Evolutionary conservation across 2,329 filamentous ascomycete species (phyloP).

Genomic region (Hortaea sp.): DNA sequence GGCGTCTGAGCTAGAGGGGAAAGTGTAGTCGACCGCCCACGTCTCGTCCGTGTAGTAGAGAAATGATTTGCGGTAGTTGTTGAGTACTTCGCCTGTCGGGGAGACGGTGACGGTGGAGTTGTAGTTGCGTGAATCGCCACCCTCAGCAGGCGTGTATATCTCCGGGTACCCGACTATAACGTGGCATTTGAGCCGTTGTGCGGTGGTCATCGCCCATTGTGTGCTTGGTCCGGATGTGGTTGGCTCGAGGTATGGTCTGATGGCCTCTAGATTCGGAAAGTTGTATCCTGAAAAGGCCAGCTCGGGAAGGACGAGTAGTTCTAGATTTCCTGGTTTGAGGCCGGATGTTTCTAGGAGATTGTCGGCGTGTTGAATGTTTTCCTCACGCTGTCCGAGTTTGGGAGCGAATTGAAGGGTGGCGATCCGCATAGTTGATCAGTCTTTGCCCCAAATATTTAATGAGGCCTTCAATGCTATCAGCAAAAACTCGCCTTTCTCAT

Average conservation of each 20-base stretch:
- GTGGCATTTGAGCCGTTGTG: slow-evolving; percentile 55
- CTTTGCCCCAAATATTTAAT: too few species aligned
- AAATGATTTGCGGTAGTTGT: slow-evolving; percentile 54
- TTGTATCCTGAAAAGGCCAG: slow-evolving; percentile 74
- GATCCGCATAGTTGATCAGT: slow-evolving; percentile 45
- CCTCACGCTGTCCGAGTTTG: slow-evolving; percentile 57
- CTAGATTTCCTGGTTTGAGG: slow-evolving; percentile 37
- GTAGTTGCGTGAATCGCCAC: slow-evolving; percentile 30
- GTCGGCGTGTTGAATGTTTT: slow-evolving; percentile 62
- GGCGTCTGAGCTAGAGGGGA: slow-evolving; percentile 33
- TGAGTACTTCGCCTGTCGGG: slow-evolving; percentile 43
- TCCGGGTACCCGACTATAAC: slow-evolving; percentile 70
- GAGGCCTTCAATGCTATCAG: too few species aligned
- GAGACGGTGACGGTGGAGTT: slow-evolving; percentile 51
- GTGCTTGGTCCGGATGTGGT: slow-evolving; percentile 56
- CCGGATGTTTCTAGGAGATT: slow-evolving; percentile 45
- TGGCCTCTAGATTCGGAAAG: slow-evolving; percentile 59
- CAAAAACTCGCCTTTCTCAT: too few species aligned
- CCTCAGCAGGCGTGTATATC: slow-evolving; percentile 15
- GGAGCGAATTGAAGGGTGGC: slow-evolving; percentile 64
- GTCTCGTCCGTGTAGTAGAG: slow-evolving; percentile 59
- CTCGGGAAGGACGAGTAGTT: slow-evolving; percentile 66
- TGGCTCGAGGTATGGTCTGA: slow-evolving; percentile 58
- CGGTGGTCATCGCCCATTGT: slow-evolving; percentile 59
- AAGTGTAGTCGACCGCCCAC: slow-evolving; percentile 37